Percentiles rank a stretch among this genome's conserved stretches.
Conservation (phyloP, 495 filamentous ascomycete species). For the Daldinia decipiens region DNA sequence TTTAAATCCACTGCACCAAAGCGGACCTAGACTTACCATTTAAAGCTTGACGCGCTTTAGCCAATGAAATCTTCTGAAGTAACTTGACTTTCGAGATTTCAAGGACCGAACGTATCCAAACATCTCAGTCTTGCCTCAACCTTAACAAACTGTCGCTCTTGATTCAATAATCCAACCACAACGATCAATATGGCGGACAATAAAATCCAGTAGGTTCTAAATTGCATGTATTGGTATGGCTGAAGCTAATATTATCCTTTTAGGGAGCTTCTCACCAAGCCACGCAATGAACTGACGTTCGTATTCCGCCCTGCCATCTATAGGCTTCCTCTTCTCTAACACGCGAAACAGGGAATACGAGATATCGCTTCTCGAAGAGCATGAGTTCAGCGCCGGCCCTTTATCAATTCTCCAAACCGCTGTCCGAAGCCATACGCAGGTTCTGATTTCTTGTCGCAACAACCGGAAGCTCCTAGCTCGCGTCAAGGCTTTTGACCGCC, state of each 20-base stretch:
- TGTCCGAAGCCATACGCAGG: constrained; percentile 83
- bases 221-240: background rate
- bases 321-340: constrained; percentile 24
- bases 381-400: constrained; percentile 86
- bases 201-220: constrained; percentile 75
- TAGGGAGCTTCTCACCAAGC: constrained; percentile 84
- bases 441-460: constrained; percentile 88
- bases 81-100: constrained; percentile 32
- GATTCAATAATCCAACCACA: constrained; percentile 39
- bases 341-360: constrained; percentile 78
- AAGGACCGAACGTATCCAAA: constrained; percentile 18
- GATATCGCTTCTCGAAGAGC: constrained; percentile 84
- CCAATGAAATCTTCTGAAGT: constrained; percentile 31
- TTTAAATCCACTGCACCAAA: constrained; percentile 4
- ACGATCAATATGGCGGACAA: constrained; percentile 72
- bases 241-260: constrained; percentile 36
- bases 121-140: constrained; percentile 39
- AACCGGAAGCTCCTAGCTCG: constrained; percentile 82
- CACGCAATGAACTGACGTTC: constrained; percentile 82
- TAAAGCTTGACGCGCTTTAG: background rate
- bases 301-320: constrained; percentile 46
- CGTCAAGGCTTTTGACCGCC: constrained; percentile 64
- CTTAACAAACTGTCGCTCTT: constrained; percentile 10
- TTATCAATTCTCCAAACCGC: constrained; percentile 95
- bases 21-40: no score